These are phyloP conservation scores for Stenogyne calaminthoides DNA, from an alignment of 305 asterid genomes.

Conservation along the genomic window DNA sequence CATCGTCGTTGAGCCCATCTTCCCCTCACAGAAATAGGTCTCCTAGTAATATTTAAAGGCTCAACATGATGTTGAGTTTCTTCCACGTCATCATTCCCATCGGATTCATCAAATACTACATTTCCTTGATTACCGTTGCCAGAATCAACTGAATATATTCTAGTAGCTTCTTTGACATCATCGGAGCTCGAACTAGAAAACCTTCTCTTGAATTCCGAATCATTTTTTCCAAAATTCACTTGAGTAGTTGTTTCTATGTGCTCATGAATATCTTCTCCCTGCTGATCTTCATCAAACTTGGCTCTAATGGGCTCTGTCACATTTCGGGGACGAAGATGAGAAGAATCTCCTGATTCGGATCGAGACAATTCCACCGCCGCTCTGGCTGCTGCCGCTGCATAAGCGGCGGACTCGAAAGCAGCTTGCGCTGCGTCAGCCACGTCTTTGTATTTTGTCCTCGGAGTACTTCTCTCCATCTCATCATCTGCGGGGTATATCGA, in stretches of 20 bases:
- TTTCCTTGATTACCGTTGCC: conserved; percentile 20
- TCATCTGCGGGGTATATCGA: neutral
- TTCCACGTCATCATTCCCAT: conserved; percentile 11
- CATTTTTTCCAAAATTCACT: conserved; percentile 33
- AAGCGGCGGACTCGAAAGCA: conserved; percentile 89
- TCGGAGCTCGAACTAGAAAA: conserved; percentile 48
- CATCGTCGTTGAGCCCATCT: conserved; percentile 34
- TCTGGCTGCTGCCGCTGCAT: conserved; percentile 91
- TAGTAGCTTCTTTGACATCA: neutral
- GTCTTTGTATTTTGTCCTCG: conserved; percentile 58
- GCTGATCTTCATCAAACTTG: neutral
- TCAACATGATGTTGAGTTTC: too few species aligned
- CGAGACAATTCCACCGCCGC: conserved; percentile 84
- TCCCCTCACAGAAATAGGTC: conserved; percentile 55
- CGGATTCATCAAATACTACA: conserved; percentile 45
- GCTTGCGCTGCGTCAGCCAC: conserved; percentile 96
- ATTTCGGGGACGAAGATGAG: conserved; percentile 26
- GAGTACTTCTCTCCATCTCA: conserved; percentile 29
- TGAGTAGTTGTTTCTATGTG: neutral
- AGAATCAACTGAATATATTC: too few species aligned
- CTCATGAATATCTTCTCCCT: neutral
- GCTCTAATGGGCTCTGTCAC: neutral
- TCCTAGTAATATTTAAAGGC: conserved; percentile 44
- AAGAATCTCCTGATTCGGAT: conserved; percentile 49
- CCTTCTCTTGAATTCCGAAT: conserved; percentile 35